Base-by-base conservation (phyloP, 1,284 basidiomycete species). In the Ustilago curta region DNA sequence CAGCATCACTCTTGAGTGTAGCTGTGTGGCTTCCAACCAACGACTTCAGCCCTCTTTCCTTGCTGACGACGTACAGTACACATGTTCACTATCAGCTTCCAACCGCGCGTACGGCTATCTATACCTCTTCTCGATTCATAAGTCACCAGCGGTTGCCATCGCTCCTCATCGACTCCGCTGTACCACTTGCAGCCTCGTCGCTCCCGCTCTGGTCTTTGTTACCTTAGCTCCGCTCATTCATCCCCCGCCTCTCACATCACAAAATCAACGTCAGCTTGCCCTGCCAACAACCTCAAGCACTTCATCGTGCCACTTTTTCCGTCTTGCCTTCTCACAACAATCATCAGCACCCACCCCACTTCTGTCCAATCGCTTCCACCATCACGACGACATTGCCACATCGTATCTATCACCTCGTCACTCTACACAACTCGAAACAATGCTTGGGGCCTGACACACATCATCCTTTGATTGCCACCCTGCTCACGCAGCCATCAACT, bases 401-500 rank as follows among this genome's bases (percentile, higher is more conserved):
- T 31, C 9, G 11, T 18, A n/a, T 32, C 31, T 11, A n/a, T 25
- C 48, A 19, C 31, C 7, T 32, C 6, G 12, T 50, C 32, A 12
- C 32, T 16, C 21, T 11, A 32, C 48, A 12, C 48, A 11, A 5
- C 8, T 48, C 9, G 47, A 31, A 31, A 48, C n/a, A 11, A 53
- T 53, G 51, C 40, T 43, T 18, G 27, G 21, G 40, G 51, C 14
- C 51, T 53, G n/a, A 43, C 14, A 32, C 25, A 21, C 27, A 21
- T 16, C 43, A 12, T 31, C 51, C n/a, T 6, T 32, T 21, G 2
- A 31, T 29, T 18, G 29, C 23, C 9, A n/a, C n/a, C n/a, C 40
- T 53, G 51, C 51, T 43, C 4, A 21, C 39, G 51, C 53, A 55
- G 53, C 42, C 29, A n/a, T 3, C 14, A 9, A 37, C 12, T 18